Percentiles rank a stretch among this genome's conserved stretches.
phyloP scores from a whole-genome alignment of 306 rosid species.

The Luffa aegyptiaca region DNA sequence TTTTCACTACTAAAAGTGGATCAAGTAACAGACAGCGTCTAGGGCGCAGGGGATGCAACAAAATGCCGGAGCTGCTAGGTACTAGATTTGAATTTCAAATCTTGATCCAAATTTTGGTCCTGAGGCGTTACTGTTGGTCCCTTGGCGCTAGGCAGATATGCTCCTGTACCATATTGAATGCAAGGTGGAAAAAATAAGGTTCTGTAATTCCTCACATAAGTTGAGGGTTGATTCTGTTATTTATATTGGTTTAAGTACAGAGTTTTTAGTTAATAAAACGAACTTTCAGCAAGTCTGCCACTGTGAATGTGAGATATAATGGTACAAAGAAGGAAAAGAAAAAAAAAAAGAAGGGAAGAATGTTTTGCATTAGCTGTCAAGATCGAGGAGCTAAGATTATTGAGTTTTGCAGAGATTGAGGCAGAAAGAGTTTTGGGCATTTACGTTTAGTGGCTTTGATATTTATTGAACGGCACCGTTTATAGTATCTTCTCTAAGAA shows the following conservation, averaged over 20 bases:
- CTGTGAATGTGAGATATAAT: not conserved
- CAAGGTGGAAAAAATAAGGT: not conserved
- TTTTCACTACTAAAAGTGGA: not conserved
- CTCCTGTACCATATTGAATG: not conserved
- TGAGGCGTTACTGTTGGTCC: too few relatives aligned
- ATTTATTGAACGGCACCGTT: not conserved
- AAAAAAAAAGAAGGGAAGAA: not conserved
- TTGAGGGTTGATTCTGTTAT: not conserved
- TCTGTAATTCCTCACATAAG: not conserved
- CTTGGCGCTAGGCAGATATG: not conserved
- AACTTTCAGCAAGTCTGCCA: not conserved
- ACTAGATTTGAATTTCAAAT: not conserved
- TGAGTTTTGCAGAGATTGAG: not conserved
- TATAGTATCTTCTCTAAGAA: not conserved
- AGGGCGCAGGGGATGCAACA: not conserved
- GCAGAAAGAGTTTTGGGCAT: not conserved
- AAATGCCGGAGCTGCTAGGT: not conserved
- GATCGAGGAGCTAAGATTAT: not conserved
- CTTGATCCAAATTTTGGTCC: not conserved
- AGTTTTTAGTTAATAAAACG: not conserved
- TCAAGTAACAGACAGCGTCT: not conserved
- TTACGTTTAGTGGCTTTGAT: not conserved
- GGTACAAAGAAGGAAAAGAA: not conserved
- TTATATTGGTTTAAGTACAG: not conserved
- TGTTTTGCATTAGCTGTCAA: not conserved